Percentiles rank a stretch among this genome's conserved stretches.
These are phyloP conservation scores for Ceraceosorus guamensis DNA, from an alignment of 1,284 basidiomycete genomes.

Conservation along the genomic window DNA sequence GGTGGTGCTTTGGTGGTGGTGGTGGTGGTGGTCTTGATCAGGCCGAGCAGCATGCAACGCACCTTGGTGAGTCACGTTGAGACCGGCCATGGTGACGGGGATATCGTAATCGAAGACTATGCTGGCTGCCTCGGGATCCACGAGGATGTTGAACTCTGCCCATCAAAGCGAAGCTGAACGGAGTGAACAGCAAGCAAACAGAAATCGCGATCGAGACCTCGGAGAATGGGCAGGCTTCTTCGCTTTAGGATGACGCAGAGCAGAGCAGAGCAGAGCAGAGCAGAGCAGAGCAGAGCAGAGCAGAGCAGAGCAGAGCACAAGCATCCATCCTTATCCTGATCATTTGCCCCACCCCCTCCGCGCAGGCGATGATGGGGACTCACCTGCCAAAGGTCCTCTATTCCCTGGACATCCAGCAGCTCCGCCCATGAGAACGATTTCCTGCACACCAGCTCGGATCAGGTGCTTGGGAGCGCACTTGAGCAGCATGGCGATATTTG, in stretches of 20 bases:
- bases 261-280: no score
- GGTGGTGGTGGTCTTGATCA: no score
- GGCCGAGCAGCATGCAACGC: neutral
- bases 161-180: constrained; percentile 10
- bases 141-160: constrained; percentile 38
- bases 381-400: constrained; percentile 17
- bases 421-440: constrained; percentile 42
- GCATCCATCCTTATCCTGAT: no score
- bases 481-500: constrained; percentile 37
- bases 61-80: constrained; percentile 38
- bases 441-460: neutral
- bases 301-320: no score
- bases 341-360: no score
- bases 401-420: constrained; percentile 31
- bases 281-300: no score
- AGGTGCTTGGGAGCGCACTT: constrained; percentile 5
- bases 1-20: no score
- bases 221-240: no score
- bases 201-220: no score
- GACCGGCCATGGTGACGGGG: constrained; percentile 36
- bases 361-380: no score
- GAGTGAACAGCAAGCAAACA: no score
- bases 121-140: constrained; percentile 36
- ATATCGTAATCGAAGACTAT: constrained; percentile 36
- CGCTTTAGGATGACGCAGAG: no score